phyloP scores from a whole-genome alignment of 148 eudicot species.

The Amaranthus palmeri region DNA sequence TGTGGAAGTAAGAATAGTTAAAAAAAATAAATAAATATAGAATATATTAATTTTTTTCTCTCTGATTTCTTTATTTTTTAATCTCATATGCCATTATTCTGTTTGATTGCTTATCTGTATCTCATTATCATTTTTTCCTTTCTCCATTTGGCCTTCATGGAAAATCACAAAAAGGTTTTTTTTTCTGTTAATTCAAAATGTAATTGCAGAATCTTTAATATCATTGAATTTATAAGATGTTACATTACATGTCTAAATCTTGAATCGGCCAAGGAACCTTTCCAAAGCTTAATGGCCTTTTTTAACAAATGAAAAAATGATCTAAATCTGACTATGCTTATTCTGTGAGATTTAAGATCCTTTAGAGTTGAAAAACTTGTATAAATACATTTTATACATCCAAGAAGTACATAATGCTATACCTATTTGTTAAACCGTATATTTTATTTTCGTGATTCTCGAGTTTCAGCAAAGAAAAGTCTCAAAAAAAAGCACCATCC shows the following conservation, averaged over 20 bases:
- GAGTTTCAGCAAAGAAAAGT: constrained; percentile 34
- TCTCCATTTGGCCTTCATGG: background rate
- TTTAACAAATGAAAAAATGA: constrained; percentile 30
- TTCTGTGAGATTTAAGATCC: constrained; percentile 15
- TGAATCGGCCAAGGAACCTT: constrained; percentile 4
- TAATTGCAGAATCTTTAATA: constrained; percentile 11
- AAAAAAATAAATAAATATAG: background rate
- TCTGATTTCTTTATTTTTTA: no score
- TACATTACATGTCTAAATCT: constrained; percentile 14
- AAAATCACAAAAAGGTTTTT: background rate
- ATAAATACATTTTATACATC: constrained; percentile 22
- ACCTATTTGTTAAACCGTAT: constrained; percentile 19
- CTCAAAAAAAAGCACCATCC: constrained; percentile 47
- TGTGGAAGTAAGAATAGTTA: background rate
- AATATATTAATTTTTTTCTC: no score
- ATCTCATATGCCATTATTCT: background rate
- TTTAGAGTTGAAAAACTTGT: constrained; percentile 4
- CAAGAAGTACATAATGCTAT: constrained; percentile 21
- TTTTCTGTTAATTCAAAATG: constrained; percentile 1
- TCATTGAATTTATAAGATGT: constrained; percentile 6
- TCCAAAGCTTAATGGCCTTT: constrained; percentile 4
- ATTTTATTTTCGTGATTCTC: background rate
- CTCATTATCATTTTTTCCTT: background rate
- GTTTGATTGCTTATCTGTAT: background rate
- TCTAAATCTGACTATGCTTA: constrained; percentile 22